phyloP scores from a whole-genome alignment of 2,329 filamentous ascomycete species.

The Xylaria sp. region DNA sequence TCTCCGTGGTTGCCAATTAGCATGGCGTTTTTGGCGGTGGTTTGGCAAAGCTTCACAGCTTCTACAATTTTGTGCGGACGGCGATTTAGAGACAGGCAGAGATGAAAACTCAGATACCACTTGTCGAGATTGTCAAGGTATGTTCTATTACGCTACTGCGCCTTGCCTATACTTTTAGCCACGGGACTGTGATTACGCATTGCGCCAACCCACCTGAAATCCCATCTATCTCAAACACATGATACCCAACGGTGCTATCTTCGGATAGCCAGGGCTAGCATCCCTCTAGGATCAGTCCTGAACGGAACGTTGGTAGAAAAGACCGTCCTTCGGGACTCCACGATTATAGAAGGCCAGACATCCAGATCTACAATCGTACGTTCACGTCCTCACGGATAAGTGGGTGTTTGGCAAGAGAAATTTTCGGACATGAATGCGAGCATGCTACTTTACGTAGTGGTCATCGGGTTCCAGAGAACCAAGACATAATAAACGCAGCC shows the following conservation, averaged over 20 bases:
- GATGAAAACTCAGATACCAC: constrained; percentile 46
- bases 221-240: constrained; percentile 19
- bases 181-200: constrained; percentile 28
- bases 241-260: constrained; percentile 77
- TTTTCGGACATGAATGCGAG: constrained; percentile 49
- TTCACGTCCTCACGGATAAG: constrained; percentile 42
- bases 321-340: constrained; percentile 47
- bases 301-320: constrained; percentile 86
- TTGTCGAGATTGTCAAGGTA: constrained; percentile 45
- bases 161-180: background rate
- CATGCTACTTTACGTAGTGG: background rate
- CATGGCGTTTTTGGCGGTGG: constrained; percentile 46
- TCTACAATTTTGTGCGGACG: background rate
- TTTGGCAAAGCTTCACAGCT: constrained; percentile 36
- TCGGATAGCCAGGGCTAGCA: constrained; percentile 77
- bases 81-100: constrained; percentile 43
- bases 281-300: constrained; percentile 75
- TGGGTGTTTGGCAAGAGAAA: constrained; percentile 55
- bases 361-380: constrained; percentile 42
- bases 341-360: constrained; percentile 53
- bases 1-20: constrained; percentile 41
- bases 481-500: constrained; percentile 7
- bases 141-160: constrained; percentile 37
- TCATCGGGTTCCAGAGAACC: background rate
- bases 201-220: constrained; percentile 11